Base-by-base conservation (phyloP, 164 flowering plant genomes). In the Santalum album region DNA sequence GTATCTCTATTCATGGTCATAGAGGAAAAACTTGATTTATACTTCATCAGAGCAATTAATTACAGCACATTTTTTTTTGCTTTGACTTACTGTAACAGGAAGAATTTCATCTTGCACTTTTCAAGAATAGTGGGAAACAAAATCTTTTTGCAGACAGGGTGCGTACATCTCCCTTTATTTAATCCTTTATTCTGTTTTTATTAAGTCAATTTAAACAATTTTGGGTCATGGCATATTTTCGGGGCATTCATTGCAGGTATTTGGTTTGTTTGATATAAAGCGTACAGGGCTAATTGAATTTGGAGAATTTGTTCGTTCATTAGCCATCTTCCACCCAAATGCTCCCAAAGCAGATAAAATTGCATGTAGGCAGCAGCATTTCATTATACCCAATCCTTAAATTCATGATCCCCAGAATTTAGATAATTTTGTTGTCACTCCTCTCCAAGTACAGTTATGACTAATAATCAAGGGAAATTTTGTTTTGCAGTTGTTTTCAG, bases 131-230 rank as follows among this genome's bases (percentile, higher is more conserved):
- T 54, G 69, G 51, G n/a, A 75, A 62, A 62, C 68, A 59, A 47
- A 87, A 78, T 65, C 79, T 90, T 50, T 81, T 87, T 66, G 85
- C 84, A 25, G 87, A 83, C 56, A 78, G 96, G 74, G 95, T 84
- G 34, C 9, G 75, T 48, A 46, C 22, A 29, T 56, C 18, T 16
- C 29, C 12, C 3, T 17, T 49, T 10, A 46, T 16, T 45, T 21
- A 0, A 12, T 7, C 2, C 49, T 19, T 47, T 6, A 4, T 29
- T 3, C 9, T 29, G 34, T 29, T 29, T 3, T 9, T 9, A 29
- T 3, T 4, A 29, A 29, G 9, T 29, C 6, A 29, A 29, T 7
- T 7, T 19, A 2, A 23, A 46, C 6, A 18, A 46, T 19, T 19
- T 19, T 23, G 25, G 49, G n/a, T n/a, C n/a, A 46, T 48, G 29